phyloP scores from a whole-genome alignment of 1,139 yeast genomes.

The Nakaseomyces delphensis region DNA sequence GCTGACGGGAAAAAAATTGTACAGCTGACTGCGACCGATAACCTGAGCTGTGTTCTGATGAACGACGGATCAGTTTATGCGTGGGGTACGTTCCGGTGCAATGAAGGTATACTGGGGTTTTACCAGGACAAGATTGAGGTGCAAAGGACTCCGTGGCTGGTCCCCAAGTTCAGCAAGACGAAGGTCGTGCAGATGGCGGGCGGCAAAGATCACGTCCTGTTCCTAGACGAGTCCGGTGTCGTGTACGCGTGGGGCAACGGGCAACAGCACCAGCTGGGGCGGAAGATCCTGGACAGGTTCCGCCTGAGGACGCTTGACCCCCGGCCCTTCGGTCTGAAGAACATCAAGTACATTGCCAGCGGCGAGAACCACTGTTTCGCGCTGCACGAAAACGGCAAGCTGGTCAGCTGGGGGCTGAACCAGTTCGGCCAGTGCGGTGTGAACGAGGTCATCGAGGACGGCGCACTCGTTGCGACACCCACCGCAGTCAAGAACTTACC shows the following conservation, averaged over 20 bases:
- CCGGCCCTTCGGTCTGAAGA: conserved; percentile 67
- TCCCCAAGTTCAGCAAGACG: conserved; percentile 41
- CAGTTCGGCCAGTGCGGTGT: conserved; percentile 95
- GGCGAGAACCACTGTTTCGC: conserved; percentile 98
- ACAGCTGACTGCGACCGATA: conserved; percentile 89
- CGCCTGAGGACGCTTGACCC: conserved; percentile 55
- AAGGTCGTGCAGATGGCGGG: conserved; percentile 79
- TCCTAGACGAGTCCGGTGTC: conserved; percentile 73
- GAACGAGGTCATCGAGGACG: conserved; percentile 62
- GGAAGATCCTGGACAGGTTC: conserved; percentile 71
- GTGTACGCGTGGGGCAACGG: conserved; percentile 98
- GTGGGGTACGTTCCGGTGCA: conserved; percentile 95
- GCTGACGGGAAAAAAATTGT: conserved; percentile 46
- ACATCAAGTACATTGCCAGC: conserved; percentile 71
- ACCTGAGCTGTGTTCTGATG: conserved; percentile 70
- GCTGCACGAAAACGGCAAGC: conserved; percentile 59
- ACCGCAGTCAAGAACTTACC: conserved; percentile 52
- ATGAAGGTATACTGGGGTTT: conserved; percentile 77
- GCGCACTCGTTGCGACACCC: conserved; percentile 71
- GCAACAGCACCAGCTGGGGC: conserved; percentile 83
- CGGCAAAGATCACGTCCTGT: conserved; percentile 87
- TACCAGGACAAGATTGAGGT: conserved; percentile 57
- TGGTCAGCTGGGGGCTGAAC: conserved; percentile 89
- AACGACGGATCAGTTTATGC: conserved; percentile 86
- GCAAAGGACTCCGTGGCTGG: conserved; percentile 60